phyloP scores from a whole-genome alignment of 2,329 filamentous ascomycete genomes.

The Phoma herbarum region DNA sequence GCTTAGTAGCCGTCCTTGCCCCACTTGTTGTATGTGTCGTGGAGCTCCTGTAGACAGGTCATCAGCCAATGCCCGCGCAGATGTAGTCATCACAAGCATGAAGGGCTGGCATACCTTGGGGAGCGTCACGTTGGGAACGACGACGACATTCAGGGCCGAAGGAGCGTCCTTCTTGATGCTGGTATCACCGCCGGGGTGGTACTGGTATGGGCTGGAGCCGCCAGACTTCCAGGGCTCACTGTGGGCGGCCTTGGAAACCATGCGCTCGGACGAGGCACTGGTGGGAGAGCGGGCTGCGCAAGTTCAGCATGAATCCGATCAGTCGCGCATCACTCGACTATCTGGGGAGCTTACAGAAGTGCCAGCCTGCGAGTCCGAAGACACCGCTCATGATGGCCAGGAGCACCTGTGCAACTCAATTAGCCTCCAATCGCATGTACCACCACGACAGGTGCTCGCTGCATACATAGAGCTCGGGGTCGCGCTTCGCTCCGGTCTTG shows the following conservation, averaged over 20 bases:
- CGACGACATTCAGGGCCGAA: constrained; percentile 92
- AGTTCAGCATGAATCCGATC: constrained; percentile 24
- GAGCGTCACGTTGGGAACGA: constrained; percentile 91
- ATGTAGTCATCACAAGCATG: neutral
- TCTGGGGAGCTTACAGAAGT: constrained; percentile 70
- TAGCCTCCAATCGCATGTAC: constrained; percentile 27
- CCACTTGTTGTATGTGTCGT: constrained; percentile 99
- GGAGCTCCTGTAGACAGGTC: constrained; percentile 70
- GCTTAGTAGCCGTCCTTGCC: constrained; percentile 88
- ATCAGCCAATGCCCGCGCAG: constrained; percentile 17
- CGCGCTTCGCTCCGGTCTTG: constrained; percentile 71
- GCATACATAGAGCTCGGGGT: constrained; percentile 79
- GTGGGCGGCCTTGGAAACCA: constrained; percentile 75
- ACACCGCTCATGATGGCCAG: constrained; percentile 89
- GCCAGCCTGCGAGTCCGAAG: constrained; percentile 88
- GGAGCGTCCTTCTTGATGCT: constrained; percentile 86
- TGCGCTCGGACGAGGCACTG: constrained; percentile 79
- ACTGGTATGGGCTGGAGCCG: constrained; percentile 67
- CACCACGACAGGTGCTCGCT: constrained; percentile 3
- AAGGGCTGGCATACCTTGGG: constrained; percentile 66
- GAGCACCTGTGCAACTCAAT: constrained; percentile 71
- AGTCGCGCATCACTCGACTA: constrained; percentile 10
- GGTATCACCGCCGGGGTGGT: constrained; percentile 81
- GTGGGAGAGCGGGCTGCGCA: constrained; percentile 81
- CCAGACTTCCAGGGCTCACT: constrained; percentile 92